These are phyloP conservation scores for Cyclotella atomus DNA, from an alignment of 108 stramenopile species.

Conservation along the genomic window DNA sequence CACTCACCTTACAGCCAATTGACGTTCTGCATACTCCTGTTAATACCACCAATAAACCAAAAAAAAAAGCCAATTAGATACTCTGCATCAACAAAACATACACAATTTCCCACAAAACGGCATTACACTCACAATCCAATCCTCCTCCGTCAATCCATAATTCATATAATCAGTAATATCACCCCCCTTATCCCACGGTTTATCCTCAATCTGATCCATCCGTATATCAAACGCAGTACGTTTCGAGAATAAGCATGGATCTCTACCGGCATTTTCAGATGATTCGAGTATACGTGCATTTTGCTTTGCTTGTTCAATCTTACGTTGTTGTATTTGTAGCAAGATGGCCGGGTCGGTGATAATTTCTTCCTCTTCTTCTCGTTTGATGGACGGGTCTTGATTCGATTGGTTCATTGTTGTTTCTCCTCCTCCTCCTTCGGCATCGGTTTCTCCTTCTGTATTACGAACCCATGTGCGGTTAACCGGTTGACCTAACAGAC, in stretches of 20 bases:
- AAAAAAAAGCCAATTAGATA: no score
- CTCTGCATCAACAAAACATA: no score
- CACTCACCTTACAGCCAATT: constrained; percentile 55
- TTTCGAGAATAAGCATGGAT: constrained; percentile 88
- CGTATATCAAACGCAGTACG: constrained; percentile 92
- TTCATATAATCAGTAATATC: constrained; percentile 90
- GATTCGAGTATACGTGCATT: constrained; percentile 70
- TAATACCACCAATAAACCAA: no score
- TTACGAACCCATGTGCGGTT: constrained; percentile 80
- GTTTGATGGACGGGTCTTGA: constrained; percentile 2
- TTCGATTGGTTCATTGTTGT: background rate
- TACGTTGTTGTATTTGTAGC: constrained; percentile 75
- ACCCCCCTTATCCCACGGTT: constrained; percentile 74
- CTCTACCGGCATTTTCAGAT: constrained; percentile 91
- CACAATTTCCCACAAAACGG: no score
- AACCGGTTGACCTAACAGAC: constrained; percentile 40
- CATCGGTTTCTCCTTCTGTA: constrained; percentile 23
- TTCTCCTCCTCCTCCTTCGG: constrained; percentile 17
- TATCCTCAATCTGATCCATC: constrained; percentile 92
- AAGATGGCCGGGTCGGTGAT: constrained; percentile 84
- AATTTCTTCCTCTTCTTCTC: constrained; percentile 56
- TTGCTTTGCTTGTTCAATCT: constrained; percentile 78
- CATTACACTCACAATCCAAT: constrained; percentile 70
- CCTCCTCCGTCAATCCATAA: constrained; percentile 83
- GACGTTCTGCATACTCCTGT: constrained; percentile 78